A percentile compares a stretch with the other conserved stretches of the same genome.
phyloP scores from a whole-genome alignment of 805 yeast genomes.

The Saccharomycopsis capsularis region DNA sequence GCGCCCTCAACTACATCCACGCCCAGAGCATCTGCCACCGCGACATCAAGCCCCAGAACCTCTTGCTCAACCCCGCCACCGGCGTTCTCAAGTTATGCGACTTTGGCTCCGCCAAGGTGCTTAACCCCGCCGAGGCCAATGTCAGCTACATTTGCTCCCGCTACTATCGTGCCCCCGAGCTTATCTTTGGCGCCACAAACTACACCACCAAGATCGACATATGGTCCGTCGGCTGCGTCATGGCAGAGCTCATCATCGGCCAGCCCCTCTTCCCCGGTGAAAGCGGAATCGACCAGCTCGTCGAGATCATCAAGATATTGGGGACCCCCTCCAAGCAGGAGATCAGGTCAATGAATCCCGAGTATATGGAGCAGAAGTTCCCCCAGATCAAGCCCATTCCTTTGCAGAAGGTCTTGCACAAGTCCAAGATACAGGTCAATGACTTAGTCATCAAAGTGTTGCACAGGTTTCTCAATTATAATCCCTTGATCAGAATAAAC shows the following conservation, averaged over 20 bases:
- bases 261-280: slow-evolving; percentile 98
- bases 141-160: slow-evolving; percentile 95
- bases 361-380: slow-evolving; percentile 94
- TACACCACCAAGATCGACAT: slow-evolving; percentile 95
- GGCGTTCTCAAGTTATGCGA: slow-evolving; percentile 90
- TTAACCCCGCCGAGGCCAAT: slow-evolving; percentile 86
- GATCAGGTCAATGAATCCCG: slow-evolving; percentile 91
- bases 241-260: slow-evolving; percentile 93
- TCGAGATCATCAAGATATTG: slow-evolving; percentile 88
- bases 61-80: slow-evolving; percentile 76
- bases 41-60: slow-evolving; percentile 86
- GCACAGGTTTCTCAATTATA: slow-evolving; percentile 53
- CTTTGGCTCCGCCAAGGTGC: slow-evolving; percentile 90
- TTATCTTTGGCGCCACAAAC: slow-evolving; percentile 94
- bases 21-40: slow-evolving; percentile 76
- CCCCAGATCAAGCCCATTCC: slow-evolving; percentile 83
- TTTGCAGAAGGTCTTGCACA: slow-evolving; percentile 32
- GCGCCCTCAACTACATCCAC: slow-evolving; percentile 77
- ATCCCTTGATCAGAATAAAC: slow-evolving; percentile 57
- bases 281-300: slow-evolving; percentile 94
- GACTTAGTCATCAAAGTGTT: slow-evolving; percentile 43
- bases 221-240: slow-evolving; percentile 97
- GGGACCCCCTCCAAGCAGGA: slow-evolving; percentile 95
- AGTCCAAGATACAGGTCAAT: slow-evolving; percentile 39
- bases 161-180: slow-evolving; percentile 95